Percentiles rank a stretch among this genome's conserved stretches.
Conservation (phyloP, 192 early-diverging fungal genomes). For the Podila minutissima region DNA sequence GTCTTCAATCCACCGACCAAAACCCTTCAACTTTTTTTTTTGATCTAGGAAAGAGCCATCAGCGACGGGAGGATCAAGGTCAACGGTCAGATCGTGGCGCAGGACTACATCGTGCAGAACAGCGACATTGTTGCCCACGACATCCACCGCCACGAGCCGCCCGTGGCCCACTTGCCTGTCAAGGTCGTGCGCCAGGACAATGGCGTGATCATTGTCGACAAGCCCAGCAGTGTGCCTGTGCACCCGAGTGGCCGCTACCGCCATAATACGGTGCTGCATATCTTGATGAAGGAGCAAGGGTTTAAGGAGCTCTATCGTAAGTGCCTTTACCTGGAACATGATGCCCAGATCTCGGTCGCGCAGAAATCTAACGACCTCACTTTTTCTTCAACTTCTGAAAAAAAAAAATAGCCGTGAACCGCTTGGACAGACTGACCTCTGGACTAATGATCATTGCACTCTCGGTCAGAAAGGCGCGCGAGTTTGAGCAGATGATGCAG, state of each 20-base stretch:
- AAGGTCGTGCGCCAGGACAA: slow-evolving; percentile 73
- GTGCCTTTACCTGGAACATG: neutral
- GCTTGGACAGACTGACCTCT: slow-evolving; percentile 94
- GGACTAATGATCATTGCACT: slow-evolving; percentile 87
- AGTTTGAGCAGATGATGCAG: slow-evolving; percentile 73
- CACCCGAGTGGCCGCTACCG: slow-evolving; percentile 85
- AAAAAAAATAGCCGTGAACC: slow-evolving; percentile 73
- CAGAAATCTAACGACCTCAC: too few species aligned
- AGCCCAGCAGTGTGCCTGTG: slow-evolving; percentile 91
- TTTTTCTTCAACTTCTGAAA: too few species aligned
- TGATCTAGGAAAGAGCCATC: slow-evolving; percentile 74
- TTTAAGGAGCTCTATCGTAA: slow-evolving; percentile 66
- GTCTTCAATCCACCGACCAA: neutral
- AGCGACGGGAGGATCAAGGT: slow-evolving; percentile 82
- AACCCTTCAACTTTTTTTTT: neutral
- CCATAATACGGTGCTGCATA: slow-evolving; percentile 83
- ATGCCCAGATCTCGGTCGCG: too few species aligned
- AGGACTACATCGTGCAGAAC: slow-evolving; percentile 76
- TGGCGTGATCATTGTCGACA: slow-evolving; percentile 85
- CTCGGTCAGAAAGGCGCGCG: slow-evolving; percentile 64
- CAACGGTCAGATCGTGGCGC: slow-evolving; percentile 68
- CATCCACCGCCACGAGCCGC: slow-evolving; percentile 97
- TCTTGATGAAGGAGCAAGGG: slow-evolving; percentile 71
- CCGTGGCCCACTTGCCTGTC: slow-evolving; percentile 73
- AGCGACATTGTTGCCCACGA: slow-evolving; percentile 83